phyloP scores from a whole-genome alignment of 371 early-diverging fungal genomes.

The Choanephora cucurbitarum region DNA sequence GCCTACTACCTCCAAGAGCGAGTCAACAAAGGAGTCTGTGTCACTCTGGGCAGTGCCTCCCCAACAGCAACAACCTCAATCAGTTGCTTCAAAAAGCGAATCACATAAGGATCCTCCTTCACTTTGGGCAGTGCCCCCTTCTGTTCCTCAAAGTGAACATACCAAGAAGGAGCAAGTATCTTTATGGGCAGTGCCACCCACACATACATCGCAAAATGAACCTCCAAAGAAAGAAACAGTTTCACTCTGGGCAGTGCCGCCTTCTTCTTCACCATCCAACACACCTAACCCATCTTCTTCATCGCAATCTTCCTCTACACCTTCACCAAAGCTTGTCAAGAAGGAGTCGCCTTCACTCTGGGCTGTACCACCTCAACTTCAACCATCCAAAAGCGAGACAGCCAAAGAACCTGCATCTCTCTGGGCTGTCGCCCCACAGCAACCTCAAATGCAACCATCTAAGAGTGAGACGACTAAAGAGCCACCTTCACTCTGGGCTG shows the following conservation, averaged over 20 bases:
- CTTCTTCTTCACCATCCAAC: background rate
- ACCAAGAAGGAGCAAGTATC: background rate
- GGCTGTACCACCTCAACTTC: constrained; percentile 9
- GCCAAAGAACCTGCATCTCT: constrained; percentile 13
- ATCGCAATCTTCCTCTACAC: constrained; percentile 7
- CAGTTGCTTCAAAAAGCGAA: background rate
- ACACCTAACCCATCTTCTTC: constrained; percentile 1
- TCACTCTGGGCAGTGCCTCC: constrained; percentile 9
- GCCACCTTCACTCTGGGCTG: constrained; percentile 26
- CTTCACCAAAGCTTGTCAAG: background rate
- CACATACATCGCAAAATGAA: background rate
- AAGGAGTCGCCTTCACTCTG: constrained; percentile 14
- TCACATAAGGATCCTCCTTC: background rate
- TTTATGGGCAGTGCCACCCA: constrained; percentile 9
- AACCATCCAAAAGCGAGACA: background rate
- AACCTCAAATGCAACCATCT: background rate
- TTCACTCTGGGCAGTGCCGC: constrained; percentile 10
- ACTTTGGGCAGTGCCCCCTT: constrained; percentile 5
- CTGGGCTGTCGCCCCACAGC: constrained; percentile 25
- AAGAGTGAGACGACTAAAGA: background rate
- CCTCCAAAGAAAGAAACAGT: background rate
- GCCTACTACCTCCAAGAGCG: background rate
- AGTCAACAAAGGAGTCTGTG: background rate
- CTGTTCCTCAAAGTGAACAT: background rate
- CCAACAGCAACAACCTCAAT: background rate